Base-by-base conservation (phyloP, 176 grass and related monocot species). In the Hordeum vulgare region DNA sequence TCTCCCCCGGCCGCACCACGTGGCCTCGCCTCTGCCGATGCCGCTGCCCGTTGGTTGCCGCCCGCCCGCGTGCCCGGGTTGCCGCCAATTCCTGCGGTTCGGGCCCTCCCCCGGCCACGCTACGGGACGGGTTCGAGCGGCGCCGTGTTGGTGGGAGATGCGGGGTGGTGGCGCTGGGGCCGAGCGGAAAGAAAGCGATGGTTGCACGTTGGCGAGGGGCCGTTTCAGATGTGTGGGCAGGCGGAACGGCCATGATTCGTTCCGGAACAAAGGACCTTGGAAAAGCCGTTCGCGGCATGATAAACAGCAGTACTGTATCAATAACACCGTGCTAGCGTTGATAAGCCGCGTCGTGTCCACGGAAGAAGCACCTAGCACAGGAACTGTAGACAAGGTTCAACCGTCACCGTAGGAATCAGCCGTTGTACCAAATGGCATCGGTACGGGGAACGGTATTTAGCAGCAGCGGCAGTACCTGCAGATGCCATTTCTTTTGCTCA, bases 41-140 rank as follows among this genome's bases (percentile, higher is more conserved):
- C 31, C n/a, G 17, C 28, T 68, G 81, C 44, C 81, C 87, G 87
- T 88, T 84, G 75, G 68, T 80, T 88, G 47, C 36, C 81, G 87
- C 86, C 66, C 25, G 6, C 17, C 10, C 14, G 9, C 14, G 15
- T 11, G 51, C 29, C 72, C 42, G 74, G 86, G 86, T 74, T 74
- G 74, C 31, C 80, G 86, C 80, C 86, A 72, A 72, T 18, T 24
- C 71, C 4, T 37, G 35, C 15, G 23, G 33, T 0, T n/a, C 41
- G 39, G 78, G 31, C 10, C 2, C 31, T 33, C 31, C 31, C 58
- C 4, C 11, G 9, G 51, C 15, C 47, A 51, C 51, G 51, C 51
- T 18, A 21, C 51, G 51, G 18, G 18, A 4, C 69, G 1, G 37
- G 37, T 2, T 41, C 36, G 51, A 56, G 26, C 76, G 59, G 66